Percentiles rank a stretch among this genome's conserved stretches.
These are phyloP conservation scores for Pseudonectria foliicola DNA, from an alignment of 2,329 filamentous ascomycete species.

Conservation along the genomic window DNA sequence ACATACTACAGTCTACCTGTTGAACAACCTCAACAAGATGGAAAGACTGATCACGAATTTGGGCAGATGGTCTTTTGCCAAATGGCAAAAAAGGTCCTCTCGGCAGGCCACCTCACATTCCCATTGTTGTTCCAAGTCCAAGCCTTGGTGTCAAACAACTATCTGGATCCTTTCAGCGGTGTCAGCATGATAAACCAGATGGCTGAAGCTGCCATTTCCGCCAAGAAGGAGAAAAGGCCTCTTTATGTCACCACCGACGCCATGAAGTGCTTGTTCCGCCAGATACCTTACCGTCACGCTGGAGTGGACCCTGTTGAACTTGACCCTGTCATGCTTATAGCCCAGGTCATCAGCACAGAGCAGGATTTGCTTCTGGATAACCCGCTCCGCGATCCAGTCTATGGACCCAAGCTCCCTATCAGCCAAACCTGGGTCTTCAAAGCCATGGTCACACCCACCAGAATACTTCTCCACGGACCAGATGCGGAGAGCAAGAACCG, in stretches of 20 bases:
- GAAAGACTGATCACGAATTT: slow-evolving; percentile 27
- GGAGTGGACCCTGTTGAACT: slow-evolving; percentile 37
- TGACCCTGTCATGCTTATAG: slow-evolving; percentile 33
- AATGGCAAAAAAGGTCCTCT: slow-evolving; percentile 19
- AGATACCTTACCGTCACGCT: slow-evolving; percentile 49
- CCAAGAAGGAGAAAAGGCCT: slow-evolving; percentile 14
- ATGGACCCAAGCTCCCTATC: slow-evolving; percentile 20
- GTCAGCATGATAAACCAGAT: slow-evolving; percentile 39
- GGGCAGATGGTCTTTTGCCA: slow-evolving; percentile 16
- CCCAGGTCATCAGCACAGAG: slow-evolving; percentile 34
- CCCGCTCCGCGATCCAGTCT: slow-evolving; percentile 16
- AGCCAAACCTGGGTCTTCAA: slow-evolving; percentile 48
- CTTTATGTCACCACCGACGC: slow-evolving; percentile 44
- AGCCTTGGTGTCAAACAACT: slow-evolving; percentile 55
- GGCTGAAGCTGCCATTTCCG: slow-evolving; percentile 20
- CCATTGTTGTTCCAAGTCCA: slow-evolving; percentile 55
- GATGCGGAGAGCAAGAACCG: slow-evolving; percentile 63
- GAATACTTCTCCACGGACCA: slow-evolving; percentile 51
- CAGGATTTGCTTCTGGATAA: slow-evolving; percentile 23
- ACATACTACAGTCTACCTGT: slow-evolving; percentile 18
- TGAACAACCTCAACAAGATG: background rate
- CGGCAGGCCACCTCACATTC: slow-evolving; percentile 32
- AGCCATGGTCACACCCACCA: slow-evolving; percentile 52
- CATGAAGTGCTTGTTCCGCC: slow-evolving; percentile 43
- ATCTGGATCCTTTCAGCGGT: slow-evolving; percentile 49